These are phyloP conservation scores for Diversispora eburnea DNA, from an alignment of 192 early-diverging fungal species.

Conservation along the genomic window DNA sequence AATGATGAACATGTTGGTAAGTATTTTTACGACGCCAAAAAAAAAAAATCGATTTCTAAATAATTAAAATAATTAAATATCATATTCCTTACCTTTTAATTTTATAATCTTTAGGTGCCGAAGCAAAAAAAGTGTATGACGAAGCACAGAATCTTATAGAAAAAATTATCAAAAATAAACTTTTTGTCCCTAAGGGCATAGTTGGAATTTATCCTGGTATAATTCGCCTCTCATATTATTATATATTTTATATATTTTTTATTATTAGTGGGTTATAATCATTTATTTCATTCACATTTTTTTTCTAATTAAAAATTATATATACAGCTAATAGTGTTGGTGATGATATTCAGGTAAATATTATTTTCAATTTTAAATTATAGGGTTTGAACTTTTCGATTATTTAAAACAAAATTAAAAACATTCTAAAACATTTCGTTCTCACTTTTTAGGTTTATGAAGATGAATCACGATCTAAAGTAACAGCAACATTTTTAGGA, in stretches of 20 bases:
- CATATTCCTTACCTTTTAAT: background rate
- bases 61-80: background rate
- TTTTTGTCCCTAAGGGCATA: conserved; percentile 70
- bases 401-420: background rate
- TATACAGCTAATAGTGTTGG: conserved; percentile 71
- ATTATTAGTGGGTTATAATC: background rate
- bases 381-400: background rate
- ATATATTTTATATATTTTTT: background rate
- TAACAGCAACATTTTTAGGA: conserved; percentile 78
- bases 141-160: conserved; percentile 82
- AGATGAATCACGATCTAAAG: conserved; percentile 66
- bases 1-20: conserved; percentile 86
- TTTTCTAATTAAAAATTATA: background rate
- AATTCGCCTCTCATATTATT: background rate
- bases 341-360: conserved; percentile 77
- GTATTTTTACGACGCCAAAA: background rate
- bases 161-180: conserved; percentile 71
- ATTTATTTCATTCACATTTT: background rate
- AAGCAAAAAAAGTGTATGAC: conserved; percentile 85
- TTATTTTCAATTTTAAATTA: background rate
- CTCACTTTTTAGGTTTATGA: conserved; percentile 53
- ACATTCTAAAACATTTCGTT: too few relatives aligned
- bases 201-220: conserved; percentile 77
- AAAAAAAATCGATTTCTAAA: background rate
- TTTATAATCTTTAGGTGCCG: conserved; percentile 38